Conservation (phyloP, 1,284 basidiomycete genomes). For the Hypsizygus ulmarius region DNA sequence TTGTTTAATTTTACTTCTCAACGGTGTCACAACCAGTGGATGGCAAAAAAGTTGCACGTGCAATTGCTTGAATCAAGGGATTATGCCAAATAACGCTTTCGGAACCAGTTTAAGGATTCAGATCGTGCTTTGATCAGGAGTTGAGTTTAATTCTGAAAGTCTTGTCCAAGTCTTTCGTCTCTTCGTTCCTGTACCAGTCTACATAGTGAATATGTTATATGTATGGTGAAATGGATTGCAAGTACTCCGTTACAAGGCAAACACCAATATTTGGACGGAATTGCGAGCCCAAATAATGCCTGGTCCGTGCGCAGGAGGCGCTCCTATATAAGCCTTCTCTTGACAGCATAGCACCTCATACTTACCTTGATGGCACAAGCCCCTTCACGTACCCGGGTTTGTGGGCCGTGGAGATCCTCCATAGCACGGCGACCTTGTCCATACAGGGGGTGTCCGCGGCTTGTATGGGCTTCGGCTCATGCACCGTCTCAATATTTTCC, state of each 20-base stretch:
- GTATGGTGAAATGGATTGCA: too few relatives aligned
- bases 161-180: too few relatives aligned
- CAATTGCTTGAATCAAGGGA: background rate
- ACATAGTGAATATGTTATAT: too few relatives aligned
- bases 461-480: constrained; percentile 68
- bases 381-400: constrained; percentile 41
- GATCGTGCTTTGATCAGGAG: too few relatives aligned
- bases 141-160: too few relatives aligned
- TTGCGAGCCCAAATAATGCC: background rate
- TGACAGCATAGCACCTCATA: constrained; percentile 27
- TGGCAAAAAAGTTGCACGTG: constrained; percentile 16
- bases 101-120: too few relatives aligned
- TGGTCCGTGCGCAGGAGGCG: constrained; percentile 14
- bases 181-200: too few relatives aligned
- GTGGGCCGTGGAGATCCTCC: constrained; percentile 43
- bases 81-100: constrained; percentile 8
- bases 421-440: constrained; percentile 75
- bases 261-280: too few relatives aligned
- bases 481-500: constrained; percentile 73
- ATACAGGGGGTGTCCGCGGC: constrained; percentile 46
- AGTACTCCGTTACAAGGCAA: too few relatives aligned
- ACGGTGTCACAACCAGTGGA: constrained; percentile 1
- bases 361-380: constrained; percentile 46
- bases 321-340: constrained; percentile 8
- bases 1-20: too few relatives aligned